Evolutionary conservation across 345 rosid genomes (phyloP).

Genomic region (Eucalyptus grandis): DNA sequence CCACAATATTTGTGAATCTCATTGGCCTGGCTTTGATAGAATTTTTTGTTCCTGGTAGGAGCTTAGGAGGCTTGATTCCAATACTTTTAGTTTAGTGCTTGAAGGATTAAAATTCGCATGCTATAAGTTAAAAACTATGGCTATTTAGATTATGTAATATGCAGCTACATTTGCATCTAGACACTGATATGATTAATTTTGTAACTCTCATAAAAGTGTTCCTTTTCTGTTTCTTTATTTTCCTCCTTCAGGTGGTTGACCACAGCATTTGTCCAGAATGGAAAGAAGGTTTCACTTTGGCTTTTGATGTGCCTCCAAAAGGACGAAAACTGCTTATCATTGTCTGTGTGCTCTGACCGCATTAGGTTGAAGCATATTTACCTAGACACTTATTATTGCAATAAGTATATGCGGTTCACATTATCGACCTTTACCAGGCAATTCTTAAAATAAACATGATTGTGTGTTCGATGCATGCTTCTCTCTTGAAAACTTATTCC

Average conservation of each 20-base stretch:
- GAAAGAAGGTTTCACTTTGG: conserved; percentile 87
- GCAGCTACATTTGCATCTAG: neutral
- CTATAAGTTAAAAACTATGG: neutral
- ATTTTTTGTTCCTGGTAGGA: neutral
- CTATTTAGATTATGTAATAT: neutral
- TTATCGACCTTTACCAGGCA: neutral
- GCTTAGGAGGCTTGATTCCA: neutral
- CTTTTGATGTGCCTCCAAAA: conserved; percentile 83
- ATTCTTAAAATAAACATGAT: neutral
- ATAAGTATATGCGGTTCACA: neutral
- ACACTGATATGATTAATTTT: neutral
- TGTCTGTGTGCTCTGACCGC: conserved; percentile 15
- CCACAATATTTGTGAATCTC: neutral
- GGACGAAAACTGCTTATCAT: conserved; percentile 82
- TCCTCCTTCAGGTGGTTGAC: conserved; percentile 48
- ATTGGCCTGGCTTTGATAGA: neutral
- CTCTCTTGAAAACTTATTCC: neutral
- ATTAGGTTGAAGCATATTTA: neutral
- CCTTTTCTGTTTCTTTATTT: neutral
- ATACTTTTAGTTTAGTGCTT: neutral
- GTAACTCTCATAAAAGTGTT: neutral
- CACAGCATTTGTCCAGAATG: conserved; percentile 64
- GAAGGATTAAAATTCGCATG: neutral
- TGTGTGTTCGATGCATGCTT: neutral
- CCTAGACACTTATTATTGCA: neutral